These are phyloP conservation scores for Omphalotus guepiniiformis DNA, from an alignment of 768 basidiomycete species.

Conservation along the genomic window DNA sequence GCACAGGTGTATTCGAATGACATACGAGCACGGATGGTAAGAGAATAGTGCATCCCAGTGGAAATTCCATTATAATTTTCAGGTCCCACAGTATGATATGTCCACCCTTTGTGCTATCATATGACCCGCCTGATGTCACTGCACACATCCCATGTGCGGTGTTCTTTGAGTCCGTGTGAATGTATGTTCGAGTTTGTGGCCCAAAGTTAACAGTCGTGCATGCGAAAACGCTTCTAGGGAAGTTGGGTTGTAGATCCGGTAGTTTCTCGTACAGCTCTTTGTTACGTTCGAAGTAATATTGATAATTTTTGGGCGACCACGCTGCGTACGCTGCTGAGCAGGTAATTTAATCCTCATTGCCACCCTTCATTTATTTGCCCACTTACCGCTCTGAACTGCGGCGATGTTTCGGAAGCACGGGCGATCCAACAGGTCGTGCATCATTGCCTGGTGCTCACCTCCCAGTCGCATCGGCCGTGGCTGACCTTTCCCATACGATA, in stretches of 20 bases:
- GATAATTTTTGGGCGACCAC: not conserved
- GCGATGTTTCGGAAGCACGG: not conserved
- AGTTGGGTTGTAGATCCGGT: not conserved
- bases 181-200: not conserved
- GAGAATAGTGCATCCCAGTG: slow-evolving; percentile 9
- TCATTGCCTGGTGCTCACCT: too few species aligned
- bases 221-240: not conserved
- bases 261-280: not conserved
- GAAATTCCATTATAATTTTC: slow-evolving; percentile 10
- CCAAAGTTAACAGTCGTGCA: not conserved
- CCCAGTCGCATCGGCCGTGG: not conserved
- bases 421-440: not conserved
- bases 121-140: not conserved
- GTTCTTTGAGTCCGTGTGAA: not conserved
- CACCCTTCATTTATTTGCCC: too few species aligned
- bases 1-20: slow-evolving; percentile 11
- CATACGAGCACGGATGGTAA: slow-evolving; percentile 12
- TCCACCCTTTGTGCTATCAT: not conserved
- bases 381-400: not conserved
- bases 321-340: not conserved
- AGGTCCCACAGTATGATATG: not conserved
- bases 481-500: slow-evolving; percentile 1
- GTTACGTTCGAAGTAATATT: not conserved
- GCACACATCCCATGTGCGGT: not conserved
- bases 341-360: too few species aligned